phyloP scores from a whole-genome alignment of 345 rosid species.

The Luvunga scandens region DNA sequence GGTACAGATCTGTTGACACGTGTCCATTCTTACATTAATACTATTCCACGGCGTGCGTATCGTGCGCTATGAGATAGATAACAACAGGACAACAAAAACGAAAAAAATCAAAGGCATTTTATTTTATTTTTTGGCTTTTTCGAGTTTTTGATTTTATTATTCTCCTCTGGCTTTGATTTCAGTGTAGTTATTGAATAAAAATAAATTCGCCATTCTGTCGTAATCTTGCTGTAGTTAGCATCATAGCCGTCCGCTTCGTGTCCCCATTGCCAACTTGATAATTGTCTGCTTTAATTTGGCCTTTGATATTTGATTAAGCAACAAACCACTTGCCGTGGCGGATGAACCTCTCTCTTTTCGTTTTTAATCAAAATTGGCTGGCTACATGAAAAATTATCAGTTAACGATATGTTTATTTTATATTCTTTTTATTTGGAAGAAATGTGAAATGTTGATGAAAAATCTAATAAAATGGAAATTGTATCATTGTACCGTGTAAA shows the following conservation, averaged over 20 bases:
- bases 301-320: neutral
- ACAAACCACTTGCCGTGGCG: neutral
- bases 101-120: neutral
- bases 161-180: conserved; percentile 32
- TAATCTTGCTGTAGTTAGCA: conserved; percentile 23
- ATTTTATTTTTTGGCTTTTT: neutral
- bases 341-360: neutral
- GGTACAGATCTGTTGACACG: conserved; percentile 68
- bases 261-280: neutral
- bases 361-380: neutral
- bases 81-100: neutral
- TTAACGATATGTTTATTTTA: neutral
- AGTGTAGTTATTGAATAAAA: conserved; percentile 39
- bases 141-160: conserved; percentile 1
- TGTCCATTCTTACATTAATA: conserved; percentile 11
- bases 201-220: conserved; percentile 27
- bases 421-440: too few relatives aligned
- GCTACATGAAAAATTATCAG: neutral
- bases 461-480: too few relatives aligned
- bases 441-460: too few relatives aligned
- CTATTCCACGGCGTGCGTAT: conserved; percentile 14
- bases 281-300: neutral
- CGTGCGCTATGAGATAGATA: conserved; percentile 19
- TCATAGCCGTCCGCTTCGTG: conserved; percentile 21
- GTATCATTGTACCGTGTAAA: too few relatives aligned